Evolutionary conservation across 2,329 filamentous ascomycete species (phyloP), one percentile per base, ranked within the genome.

Genomic region (Phyllosticta citribraziliensis): DNA sequence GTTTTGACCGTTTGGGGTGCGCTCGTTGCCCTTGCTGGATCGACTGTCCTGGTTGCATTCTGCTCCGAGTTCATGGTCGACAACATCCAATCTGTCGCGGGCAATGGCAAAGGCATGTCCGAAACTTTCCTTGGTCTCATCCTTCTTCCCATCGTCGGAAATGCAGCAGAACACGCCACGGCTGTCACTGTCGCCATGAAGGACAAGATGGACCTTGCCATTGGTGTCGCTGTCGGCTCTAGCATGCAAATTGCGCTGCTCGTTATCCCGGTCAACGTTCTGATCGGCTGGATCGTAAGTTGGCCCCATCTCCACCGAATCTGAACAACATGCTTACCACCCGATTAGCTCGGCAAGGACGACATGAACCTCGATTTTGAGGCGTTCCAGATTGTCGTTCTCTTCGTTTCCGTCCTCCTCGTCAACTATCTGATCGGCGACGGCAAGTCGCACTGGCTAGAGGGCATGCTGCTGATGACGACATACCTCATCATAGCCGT

Each of bases 301-400:
- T 19, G 5, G 8, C 19, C 6, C n/a, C 17, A 52, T 12, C 9
- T n/a, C 17, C 5, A 35, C 10, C 33, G 1, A n/a, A 11, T 11
- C 40, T 25, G 24, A 11, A 40, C 10, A n/a, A 3, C 10, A n/a
- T 52, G 19, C 58, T 61, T 24, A 61, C 30, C n/a, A 27, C 1
- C 19, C 11, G n/a, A n/a, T 8, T 20, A 61, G 58, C 77, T 82
- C 58, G 81, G 81, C 58, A 78, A 82, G 19, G 76, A 82, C 56
- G 75, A 79, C 47, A 86, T 88, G 89, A 89, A 86, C 20, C 81
- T 96, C 5, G 87, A 87, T 72, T 94, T 96, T 71, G 90, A 95
- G 70, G 86, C 86, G 0, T 97, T 97, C 78, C 88, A 95, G 74
- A 84, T 95, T 6, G 86, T 78, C 9, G 72, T 82, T 6, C 72